These are phyloP conservation scores for Starmerella ratchasimensis DNA, from an alignment of 805 yeast species.

Conservation along the genomic window DNA sequence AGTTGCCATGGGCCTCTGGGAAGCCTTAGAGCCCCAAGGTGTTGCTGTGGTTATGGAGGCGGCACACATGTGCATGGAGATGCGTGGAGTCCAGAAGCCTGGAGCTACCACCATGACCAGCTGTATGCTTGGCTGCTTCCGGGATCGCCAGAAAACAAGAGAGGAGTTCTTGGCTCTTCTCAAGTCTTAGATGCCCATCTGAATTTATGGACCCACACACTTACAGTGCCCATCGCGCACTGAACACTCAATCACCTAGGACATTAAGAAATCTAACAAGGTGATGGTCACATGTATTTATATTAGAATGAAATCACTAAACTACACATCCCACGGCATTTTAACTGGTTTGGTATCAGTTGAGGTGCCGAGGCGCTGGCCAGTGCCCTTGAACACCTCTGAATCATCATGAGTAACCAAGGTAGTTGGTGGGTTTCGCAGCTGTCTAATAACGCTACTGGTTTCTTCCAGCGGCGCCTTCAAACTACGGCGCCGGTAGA, in stretches of 20 bases:
- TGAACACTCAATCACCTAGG: too few relatives aligned
- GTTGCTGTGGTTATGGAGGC: conserved; percentile 98
- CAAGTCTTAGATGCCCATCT: background rate
- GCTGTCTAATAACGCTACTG: too few relatives aligned
- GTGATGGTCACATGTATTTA: background rate
- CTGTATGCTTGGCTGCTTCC: conserved; percentile 93
- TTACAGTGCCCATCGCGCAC: background rate
- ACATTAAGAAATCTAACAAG: too few relatives aligned
- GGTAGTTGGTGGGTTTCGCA: too few relatives aligned
- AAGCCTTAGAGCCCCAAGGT: conserved; percentile 84
- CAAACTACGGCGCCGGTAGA: conserved; percentile 63
- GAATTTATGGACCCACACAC: background rate
- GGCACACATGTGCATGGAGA: conserved; percentile 98
- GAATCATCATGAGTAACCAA: too few relatives aligned
- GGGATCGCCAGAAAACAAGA: conserved; percentile 86
- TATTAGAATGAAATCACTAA: background rate
- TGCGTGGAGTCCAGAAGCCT: conserved; percentile 91
- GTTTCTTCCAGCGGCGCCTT: too few relatives aligned
- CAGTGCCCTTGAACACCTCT: too few relatives aligned
- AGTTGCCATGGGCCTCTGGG: conserved; percentile 89
- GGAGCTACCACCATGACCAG: conserved; percentile 89
- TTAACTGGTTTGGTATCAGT: background rate
- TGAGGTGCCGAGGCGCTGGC: too few relatives aligned
- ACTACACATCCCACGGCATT: conserved; percentile 4
- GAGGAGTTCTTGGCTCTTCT: conserved; percentile 84